Evolutionary conservation across 1,284 basidiomycete species (phyloP).

Genomic region (Ganoderma leucocontextum): DNA sequence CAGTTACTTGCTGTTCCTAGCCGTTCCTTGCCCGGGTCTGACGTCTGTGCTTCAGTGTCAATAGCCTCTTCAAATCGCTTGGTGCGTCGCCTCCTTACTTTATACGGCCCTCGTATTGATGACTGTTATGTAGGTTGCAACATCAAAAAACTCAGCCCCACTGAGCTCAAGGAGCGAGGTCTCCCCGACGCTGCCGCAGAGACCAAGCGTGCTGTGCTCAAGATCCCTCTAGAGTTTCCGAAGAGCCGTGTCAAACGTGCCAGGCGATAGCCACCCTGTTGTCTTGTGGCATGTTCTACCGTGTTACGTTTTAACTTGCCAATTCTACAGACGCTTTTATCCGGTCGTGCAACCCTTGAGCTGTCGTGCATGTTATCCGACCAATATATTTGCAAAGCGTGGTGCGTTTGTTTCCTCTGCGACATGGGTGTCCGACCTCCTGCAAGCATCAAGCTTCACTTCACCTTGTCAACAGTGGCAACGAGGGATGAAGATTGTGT

Average conservation of each 20-base stretch:
- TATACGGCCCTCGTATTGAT: neutral
- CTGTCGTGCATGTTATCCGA: neutral
- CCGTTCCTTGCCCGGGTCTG: constrained; percentile 18
- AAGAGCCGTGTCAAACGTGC: constrained; percentile 57
- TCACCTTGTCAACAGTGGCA: neutral
- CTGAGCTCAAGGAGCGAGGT: constrained; percentile 74
- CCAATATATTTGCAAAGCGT: neutral
- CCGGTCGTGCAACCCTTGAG: neutral
- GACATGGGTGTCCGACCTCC: too few species aligned
- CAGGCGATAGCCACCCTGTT: constrained; percentile 26
- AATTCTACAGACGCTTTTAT: neutral
- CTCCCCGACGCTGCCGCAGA: constrained; percentile 65
- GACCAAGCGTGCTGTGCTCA: constrained; percentile 75
- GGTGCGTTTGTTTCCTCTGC: too few species aligned
- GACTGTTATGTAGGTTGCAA: constrained; percentile 66
- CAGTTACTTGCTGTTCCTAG: constrained; percentile 39
- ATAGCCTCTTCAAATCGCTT: constrained; percentile 45
- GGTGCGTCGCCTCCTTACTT: constrained; percentile 27
- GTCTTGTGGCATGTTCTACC: neutral
- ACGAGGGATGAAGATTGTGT: neutral
- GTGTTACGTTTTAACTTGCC: constrained; percentile 3
- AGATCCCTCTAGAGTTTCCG: constrained; percentile 82
- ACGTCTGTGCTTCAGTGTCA: constrained; percentile 35
- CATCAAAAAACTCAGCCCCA: constrained; percentile 62
- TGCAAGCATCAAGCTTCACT: too few species aligned